A percentile compares a stretch with the other conserved stretches of the same genome.
Conservation (phyloP, 2,329 filamentous ascomycete species). For the Xylariaceae sp. region DNA sequence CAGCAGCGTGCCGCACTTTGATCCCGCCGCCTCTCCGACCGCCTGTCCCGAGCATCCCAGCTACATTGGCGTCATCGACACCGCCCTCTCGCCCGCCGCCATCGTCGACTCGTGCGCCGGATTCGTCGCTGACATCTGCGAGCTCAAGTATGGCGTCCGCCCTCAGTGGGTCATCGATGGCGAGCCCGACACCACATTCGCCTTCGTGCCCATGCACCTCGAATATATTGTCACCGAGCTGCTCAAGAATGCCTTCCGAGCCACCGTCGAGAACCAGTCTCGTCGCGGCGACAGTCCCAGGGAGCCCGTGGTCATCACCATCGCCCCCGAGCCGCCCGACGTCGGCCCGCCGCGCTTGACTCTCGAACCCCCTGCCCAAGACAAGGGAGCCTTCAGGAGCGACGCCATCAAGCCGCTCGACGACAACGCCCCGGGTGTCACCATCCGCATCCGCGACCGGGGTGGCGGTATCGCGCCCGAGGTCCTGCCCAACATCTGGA, state of each 20-base stretch:
- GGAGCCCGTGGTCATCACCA: constrained; percentile 85
- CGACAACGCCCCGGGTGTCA: constrained; percentile 72
- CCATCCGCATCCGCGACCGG: constrained; percentile 90
- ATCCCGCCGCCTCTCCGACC: constrained; percentile 42
- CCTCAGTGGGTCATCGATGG: constrained; percentile 77
- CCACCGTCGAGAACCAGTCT: constrained; percentile 65
- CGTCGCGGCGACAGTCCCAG: constrained; percentile 35
- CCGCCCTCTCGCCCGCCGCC: constrained; percentile 70
- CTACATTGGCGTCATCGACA: constrained; percentile 95
- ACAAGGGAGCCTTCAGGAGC: constrained; percentile 32
- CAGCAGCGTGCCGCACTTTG: constrained; percentile 60
- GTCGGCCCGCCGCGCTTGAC: constrained; percentile 20
- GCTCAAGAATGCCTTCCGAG: constrained; percentile 92
- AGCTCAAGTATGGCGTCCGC: constrained; percentile 87
- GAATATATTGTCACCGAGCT: constrained; percentile 97
- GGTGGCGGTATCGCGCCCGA: constrained; percentile 87
- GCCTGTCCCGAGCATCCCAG: constrained; percentile 47
- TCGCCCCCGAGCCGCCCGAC: constrained; percentile 59
- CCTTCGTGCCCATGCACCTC: constrained; percentile 89
- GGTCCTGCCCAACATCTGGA: constrained; percentile 83
- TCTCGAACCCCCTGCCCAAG: constrained; percentile 29
- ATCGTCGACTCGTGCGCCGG: constrained; percentile 79
- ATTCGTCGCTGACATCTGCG: constrained; percentile 93
- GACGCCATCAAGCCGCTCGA: constrained; percentile 50
- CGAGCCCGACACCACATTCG: constrained; percentile 79